Evolutionary conservation across 257 asterid genomes (phyloP).

Genomic region (Solanum tacnaense): DNA sequence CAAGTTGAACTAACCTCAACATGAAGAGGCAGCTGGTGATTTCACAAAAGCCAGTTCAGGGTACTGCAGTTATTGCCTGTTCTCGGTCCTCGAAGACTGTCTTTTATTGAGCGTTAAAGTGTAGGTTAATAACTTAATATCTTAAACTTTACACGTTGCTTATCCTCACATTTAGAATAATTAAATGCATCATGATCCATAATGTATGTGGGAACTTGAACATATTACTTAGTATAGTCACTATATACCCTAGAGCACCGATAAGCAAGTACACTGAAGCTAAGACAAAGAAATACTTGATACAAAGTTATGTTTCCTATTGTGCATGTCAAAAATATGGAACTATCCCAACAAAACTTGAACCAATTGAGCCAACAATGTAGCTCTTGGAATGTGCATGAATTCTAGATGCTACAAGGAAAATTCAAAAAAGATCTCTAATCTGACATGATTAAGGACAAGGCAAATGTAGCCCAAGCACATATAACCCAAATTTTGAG

Average conservation of each 20-base stretch:
- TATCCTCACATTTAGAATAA: neutral
- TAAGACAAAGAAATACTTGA: neutral
- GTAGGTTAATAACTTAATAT: neutral
- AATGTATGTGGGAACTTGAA: neutral
- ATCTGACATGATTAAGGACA: neutral
- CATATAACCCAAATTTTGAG: neutral
- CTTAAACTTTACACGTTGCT: neutral
- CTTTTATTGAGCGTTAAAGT: neutral
- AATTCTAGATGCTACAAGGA: neutral
- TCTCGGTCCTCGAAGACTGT: neutral
- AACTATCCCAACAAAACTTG: neutral
- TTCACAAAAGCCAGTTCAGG: neutral
- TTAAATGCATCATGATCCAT: neutral
- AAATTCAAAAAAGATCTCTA: neutral
- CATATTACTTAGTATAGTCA: neutral
- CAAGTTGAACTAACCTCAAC: neutral
- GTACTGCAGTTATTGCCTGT: neutral
- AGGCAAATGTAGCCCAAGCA: neutral
- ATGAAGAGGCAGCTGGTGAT: neutral
- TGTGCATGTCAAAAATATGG: neutral
- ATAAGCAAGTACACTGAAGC: neutral
- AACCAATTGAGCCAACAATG: neutral
- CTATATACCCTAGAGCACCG: neutral
- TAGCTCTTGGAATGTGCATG: neutral
- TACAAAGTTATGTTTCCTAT: neutral